Conservation (phyloP, 2,329 filamentous ascomycete species). For the Alternaria incomplexa region DNA sequence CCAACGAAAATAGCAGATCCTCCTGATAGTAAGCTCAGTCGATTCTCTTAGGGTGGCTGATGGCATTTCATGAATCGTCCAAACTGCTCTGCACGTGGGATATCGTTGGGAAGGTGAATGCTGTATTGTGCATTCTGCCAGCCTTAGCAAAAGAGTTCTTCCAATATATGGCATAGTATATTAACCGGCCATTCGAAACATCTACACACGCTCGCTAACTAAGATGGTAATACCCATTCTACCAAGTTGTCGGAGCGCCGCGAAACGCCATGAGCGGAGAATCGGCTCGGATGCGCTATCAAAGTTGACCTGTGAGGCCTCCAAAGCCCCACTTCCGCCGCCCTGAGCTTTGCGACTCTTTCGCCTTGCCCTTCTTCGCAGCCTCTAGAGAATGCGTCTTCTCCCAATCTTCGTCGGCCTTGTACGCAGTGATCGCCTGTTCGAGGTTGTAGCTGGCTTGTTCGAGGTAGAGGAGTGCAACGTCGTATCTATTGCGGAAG, state of each 20-base stretch:
- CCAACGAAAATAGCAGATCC: neutral
- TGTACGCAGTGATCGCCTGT: conserved; percentile 67
- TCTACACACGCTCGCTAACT: neutral
- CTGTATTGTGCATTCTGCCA: neutral
- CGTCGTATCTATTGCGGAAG: conserved; percentile 62
- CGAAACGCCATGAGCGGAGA: neutral
- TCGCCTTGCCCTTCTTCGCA: conserved; percentile 53
- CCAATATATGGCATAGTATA: neutral
- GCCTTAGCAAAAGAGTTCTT: neutral
- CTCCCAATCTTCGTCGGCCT: conserved; percentile 79
- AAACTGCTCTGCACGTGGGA: neutral
- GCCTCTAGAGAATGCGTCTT: conserved; percentile 66
- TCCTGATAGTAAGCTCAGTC: neutral
- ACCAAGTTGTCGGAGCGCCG: neutral
- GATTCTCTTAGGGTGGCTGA: neutral
- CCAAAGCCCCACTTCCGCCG: conserved; percentile 46
- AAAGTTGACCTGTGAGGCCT: conserved; percentile 47
- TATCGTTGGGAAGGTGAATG: neutral
- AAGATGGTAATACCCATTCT: neutral
- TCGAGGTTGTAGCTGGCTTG: conserved; percentile 71
- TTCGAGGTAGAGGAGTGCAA: conserved; percentile 77
- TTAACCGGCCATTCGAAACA: neutral
- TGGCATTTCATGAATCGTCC: neutral
- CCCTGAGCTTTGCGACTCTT: conserved; percentile 29
- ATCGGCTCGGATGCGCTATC: conserved; percentile 13